Base-by-base conservation (phyloP, 2,329 filamentous ascomycete species). In the Dothiorella sarmentorum region DNA sequence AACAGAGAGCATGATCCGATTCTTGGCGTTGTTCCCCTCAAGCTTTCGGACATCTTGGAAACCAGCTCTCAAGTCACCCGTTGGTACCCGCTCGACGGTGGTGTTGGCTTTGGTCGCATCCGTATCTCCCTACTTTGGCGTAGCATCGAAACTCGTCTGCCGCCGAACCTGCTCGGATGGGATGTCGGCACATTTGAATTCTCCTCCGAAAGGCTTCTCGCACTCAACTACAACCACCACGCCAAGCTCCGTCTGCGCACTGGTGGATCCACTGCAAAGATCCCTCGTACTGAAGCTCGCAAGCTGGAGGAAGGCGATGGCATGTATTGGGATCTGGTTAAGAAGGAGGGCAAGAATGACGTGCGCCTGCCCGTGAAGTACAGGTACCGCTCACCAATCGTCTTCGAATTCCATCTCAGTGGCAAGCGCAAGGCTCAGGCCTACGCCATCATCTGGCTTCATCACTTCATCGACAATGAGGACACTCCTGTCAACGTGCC, bases 51-150 rank as follows among this genome's bases (percentile, higher is more conserved):
- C 51, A 82, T 97, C n/a, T 79, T 99, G 20, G 86, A 93, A 66
- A 95, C 88, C 0, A 88, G 86, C 64, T 96, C 91, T 43, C 91
- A 97, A 71, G 82, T 87, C 57, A 95, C 91, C 2, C 81, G 91
- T 61, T 97, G 92, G 91, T 97, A 97, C 71, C 93, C 94, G n/a
- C 82, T 99, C 0, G 92, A 96, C 68, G 94, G 93, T 20, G 94
- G 94, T 10, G 87, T 97, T 62, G 77, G 94, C 0, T 97, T 94
- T 63, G 94, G 94, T 37, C 88, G 93, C 7, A 82, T 96, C 61
- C 87, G 92, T 38, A 88, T 99, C 64, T 96, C 91, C 0, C 75
- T 97, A 3, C 81, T 97, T 3, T 96, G 97, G 83, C 87, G 93
- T 26, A 92, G 90, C 26, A 84, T 97, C 42, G 92, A 96, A 71